Base-by-base conservation (phyloP, 768 basidiomycete genomes). In the Tubosaeta brunneosetosa region DNA sequence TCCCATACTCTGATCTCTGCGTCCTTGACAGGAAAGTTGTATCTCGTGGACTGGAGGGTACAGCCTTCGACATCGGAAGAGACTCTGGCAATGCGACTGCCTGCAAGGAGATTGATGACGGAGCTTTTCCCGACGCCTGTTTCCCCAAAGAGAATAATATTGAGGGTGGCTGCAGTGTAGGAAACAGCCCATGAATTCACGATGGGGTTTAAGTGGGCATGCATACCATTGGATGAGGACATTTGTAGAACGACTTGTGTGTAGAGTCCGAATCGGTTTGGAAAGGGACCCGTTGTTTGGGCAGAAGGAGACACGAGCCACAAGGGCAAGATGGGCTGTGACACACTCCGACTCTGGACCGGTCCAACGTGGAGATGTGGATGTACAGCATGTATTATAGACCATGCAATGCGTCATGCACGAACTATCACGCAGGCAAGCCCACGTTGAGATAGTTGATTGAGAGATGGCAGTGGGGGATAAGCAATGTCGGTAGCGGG, bases 101-200 rank as follows among this genome's bases (percentile, higher is more conserved):
- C 68, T 25, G 63, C 62, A n/a, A 77, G 54, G 61, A 77, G 67
- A 59, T 77, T 78, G 52, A 78, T 63, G 38, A 76, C 63, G 16
- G 73, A 74, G 48, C 77, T 78, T 51, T 78, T 78, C 13, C 72
- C 71, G 47, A 70, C 67, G 2, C 67, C 67, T 2, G 58, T 59
- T 52, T 68, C 67, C 22, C 67, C 67, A 29, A 68, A 68, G 43
- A 68, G 60, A n/a, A 68, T 58, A 22, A 68, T 45, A 14, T 70
- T 68, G 56, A 67, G 52, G 31, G 56, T 44, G 44, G 40, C 47
- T 49, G 26, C 2, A 32, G 42, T 44, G 44, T 26, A 17, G 2
- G 14, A 17, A 31, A 44, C 27, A 11, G 9, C 13, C 16, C 8
- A 50, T 37, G 46, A 46, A 52, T 48, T 9, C 31, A 29, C 41